Conservation (phyloP, 1,139 yeast genomes). For the Blastobotrys petasosporus region DNA sequence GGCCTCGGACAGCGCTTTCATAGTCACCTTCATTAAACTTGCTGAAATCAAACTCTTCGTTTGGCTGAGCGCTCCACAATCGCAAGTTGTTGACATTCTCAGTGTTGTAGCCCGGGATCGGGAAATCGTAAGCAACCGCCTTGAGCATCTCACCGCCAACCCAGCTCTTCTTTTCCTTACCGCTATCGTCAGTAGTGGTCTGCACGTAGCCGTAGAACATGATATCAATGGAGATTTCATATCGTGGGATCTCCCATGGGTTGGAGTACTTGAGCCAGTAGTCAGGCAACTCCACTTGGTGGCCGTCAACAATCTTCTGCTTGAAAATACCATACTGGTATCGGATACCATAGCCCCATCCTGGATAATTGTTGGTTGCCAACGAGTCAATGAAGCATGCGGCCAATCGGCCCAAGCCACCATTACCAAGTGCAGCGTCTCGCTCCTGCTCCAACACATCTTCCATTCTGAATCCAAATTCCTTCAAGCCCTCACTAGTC, state of each 20-base stretch:
- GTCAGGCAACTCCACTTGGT: slow-evolving; percentile 91
- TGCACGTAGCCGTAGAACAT: slow-evolving; percentile 84
- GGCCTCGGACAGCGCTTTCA: slow-evolving; percentile 73
- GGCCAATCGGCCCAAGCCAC: slow-evolving; percentile 91
- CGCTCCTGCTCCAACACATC: slow-evolving; percentile 83
- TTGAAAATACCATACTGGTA: slow-evolving; percentile 92
- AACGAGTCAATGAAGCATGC: slow-evolving; percentile 91
- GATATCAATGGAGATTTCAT: slow-evolving; percentile 86
- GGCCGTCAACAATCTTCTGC: slow-evolving; percentile 85
- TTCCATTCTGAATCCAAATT: slow-evolving; percentile 82
- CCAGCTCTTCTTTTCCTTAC: slow-evolving; percentile 61
- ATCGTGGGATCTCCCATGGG: slow-evolving; percentile 89
- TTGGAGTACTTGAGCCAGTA: slow-evolving; percentile 84
- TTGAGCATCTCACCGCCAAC: slow-evolving; percentile 82
- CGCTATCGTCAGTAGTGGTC: slow-evolving; percentile 49
- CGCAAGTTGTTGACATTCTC: slow-evolving; percentile 82
- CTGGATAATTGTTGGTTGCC: slow-evolving; percentile 80
- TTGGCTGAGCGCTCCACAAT: slow-evolving; percentile 87
- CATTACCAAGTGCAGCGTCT: slow-evolving; percentile 93
- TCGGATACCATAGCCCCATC: slow-evolving; percentile 95
- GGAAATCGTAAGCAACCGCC: slow-evolving; percentile 91
- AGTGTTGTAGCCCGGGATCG: slow-evolving; percentile 87
- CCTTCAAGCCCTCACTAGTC: slow-evolving; percentile 53
- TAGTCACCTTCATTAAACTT: slow-evolving; percentile 93
- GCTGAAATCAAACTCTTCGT: slow-evolving; percentile 84